Evolutionary conservation across 176 grass and related monocot genomes (phyloP).

Genomic region (Triticum dicoccoides): DNA sequence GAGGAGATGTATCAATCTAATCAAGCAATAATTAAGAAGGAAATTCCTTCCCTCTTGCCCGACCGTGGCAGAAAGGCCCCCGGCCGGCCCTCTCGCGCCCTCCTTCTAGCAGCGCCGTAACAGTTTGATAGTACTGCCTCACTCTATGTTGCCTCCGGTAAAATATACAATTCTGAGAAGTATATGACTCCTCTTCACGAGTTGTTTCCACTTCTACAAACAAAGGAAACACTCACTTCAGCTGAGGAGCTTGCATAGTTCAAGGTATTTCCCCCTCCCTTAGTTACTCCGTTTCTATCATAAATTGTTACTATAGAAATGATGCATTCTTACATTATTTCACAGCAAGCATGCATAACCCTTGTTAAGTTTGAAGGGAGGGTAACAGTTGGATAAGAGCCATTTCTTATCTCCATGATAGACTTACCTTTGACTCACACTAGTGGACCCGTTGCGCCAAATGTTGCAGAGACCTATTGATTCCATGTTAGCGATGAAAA

Average conservation of each 20-base stretch:
- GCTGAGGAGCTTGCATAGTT: constrained; percentile 72
- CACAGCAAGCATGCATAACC: neutral
- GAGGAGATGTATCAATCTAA: no score
- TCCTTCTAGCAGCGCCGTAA: no score
- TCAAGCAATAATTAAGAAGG: no score
- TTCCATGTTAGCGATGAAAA: no score
- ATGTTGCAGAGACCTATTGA: no score
- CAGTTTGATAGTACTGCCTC: constrained; percentile 65
- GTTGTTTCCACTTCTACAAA: constrained; percentile 83
- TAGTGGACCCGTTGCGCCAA: no score
- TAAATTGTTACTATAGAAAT: neutral
- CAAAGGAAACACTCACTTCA: constrained; percentile 71
- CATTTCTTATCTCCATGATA: neutral
- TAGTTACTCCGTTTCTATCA: neutral
- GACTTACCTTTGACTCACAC: neutral
- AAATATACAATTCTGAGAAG: constrained; percentile 70
- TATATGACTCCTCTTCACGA: constrained; percentile 75
- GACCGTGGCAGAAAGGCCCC: no score
- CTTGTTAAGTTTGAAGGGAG: neutral
- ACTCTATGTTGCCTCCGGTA: constrained; percentile 81
- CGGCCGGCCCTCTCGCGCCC: no score
- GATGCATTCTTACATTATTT: neutral
- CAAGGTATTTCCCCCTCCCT: constrained; percentile 37
- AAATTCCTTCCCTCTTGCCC: no score
- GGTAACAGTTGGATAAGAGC: neutral